These are phyloP conservation scores for Gentiana dahurica DNA, from an alignment of 257 asterid species.

Conservation along the genomic window DNA sequence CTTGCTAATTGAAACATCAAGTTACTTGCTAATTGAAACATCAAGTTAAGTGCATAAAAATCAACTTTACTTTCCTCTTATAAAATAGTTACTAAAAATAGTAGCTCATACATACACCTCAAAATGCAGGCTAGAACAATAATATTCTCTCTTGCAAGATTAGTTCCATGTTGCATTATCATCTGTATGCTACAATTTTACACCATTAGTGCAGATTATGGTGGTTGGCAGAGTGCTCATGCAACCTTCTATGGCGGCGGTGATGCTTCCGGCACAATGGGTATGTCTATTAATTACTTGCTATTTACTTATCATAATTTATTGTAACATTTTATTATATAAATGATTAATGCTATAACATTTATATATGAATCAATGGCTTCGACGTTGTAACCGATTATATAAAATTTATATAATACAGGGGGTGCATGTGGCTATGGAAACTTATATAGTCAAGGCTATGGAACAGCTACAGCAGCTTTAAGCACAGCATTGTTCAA, in stretches of 20 bases:
- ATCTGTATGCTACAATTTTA: too few relatives aligned
- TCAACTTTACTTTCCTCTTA: too few relatives aligned
- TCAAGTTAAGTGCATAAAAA: too few relatives aligned
- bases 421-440: constrained; percentile 70
- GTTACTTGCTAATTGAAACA: too few relatives aligned
- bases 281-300: constrained; percentile 10
- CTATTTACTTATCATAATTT: too few relatives aligned
- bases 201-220: neutral
- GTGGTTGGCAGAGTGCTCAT: constrained; percentile 40
- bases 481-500: constrained; percentile 37
- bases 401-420: constrained; percentile 1
- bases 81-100: too few relatives aligned
- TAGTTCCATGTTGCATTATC: too few relatives aligned
- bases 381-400: too few relatives aligned
- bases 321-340: neutral
- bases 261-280: constrained; percentile 63
- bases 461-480: constrained; percentile 49
- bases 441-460: constrained; percentile 43
- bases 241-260: constrained; percentile 66
- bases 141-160: too few relatives aligned
- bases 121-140: too few relatives aligned
- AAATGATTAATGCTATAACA: neutral
- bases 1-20: too few relatives aligned
- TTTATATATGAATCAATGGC: neutral
- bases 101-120: too few relatives aligned